Evolutionary conservation across 345 rosid genomes (phyloP).

Genomic region (Erysimum cheiranthoides): DNA sequence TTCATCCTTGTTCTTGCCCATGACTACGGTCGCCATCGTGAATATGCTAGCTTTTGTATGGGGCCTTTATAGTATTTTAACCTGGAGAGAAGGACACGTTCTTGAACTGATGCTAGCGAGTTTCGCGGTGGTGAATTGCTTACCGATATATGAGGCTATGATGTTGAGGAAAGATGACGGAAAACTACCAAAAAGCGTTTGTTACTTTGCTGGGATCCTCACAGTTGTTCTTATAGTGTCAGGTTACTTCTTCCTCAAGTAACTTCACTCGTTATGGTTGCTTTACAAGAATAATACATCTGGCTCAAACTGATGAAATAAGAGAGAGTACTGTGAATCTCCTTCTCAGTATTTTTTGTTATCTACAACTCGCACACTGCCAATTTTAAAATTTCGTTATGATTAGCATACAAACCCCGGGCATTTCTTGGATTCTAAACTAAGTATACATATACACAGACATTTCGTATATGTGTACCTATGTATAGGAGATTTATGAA

Average conservation of each 20-base stretch:
- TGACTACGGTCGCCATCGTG: slow-evolving; percentile 55
- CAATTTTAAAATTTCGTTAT: too few relatives aligned
- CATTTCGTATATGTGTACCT: too few relatives aligned
- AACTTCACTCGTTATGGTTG: neutral
- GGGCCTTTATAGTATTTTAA: slow-evolving; percentile 40
- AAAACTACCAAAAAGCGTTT: slow-evolving; percentile 49
- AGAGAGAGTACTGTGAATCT: neutral
- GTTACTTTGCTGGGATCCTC: slow-evolving; percentile 42
- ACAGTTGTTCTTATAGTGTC: slow-evolving; percentile 39
- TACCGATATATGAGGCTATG: slow-evolving; percentile 71
- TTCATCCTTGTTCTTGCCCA: slow-evolving; percentile 59
- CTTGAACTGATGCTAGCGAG: slow-evolving; percentile 55
- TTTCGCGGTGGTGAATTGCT: slow-evolving; percentile 54
- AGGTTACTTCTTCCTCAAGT: slow-evolving; percentile 47
- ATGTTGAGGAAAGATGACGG: slow-evolving; percentile 64
- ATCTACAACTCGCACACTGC: too few relatives aligned
- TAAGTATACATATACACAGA: too few relatives aligned
- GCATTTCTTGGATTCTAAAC: neutral
- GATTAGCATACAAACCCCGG: too few relatives aligned
- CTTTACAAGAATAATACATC: neutral
- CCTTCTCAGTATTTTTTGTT: neutral
- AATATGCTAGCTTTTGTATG: slow-evolving; percentile 52
- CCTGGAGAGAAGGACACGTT: slow-evolving; percentile 34
- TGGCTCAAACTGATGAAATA: neutral
- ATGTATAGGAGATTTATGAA: too few relatives aligned